phyloP scores from a whole-genome alignment of 352 stramenopile genomes.

The Phytophthora vignae region DNA sequence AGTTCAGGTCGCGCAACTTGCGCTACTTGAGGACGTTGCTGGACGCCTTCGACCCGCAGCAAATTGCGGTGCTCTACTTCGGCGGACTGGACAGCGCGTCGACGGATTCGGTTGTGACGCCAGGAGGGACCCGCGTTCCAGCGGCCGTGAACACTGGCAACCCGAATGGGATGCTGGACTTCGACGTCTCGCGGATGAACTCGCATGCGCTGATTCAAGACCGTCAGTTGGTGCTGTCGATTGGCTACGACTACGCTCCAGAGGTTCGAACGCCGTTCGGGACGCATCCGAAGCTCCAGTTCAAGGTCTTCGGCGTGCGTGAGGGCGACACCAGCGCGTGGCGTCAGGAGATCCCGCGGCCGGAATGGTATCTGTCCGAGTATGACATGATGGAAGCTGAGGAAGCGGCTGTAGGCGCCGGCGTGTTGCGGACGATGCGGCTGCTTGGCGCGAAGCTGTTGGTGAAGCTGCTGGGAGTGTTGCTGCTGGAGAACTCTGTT shows the following conservation, averaged over 20 bases:
- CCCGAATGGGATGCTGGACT: conserved; percentile 68
- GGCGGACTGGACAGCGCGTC: conserved; percentile 36
- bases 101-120: conserved; percentile 29
- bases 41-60: conserved; percentile 81
- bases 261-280: conserved; percentile 37
- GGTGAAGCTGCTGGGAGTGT: conserved; percentile 70
- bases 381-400: conserved; percentile 64
- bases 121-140: conserved; percentile 31
- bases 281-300: conserved; percentile 50
- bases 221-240: conserved; percentile 66
- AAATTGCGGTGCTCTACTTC: conserved; percentile 80
- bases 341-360: conserved; percentile 73
- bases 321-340: conserved; percentile 63
- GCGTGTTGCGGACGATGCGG: conserved; percentile 64
- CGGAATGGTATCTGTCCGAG: conserved; percentile 78
- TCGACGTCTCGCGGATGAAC: conserved; percentile 82
- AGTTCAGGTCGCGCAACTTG: conserved; percentile 75
- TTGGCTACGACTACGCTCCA: conserved; percentile 58
- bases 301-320: conserved; percentile 71
- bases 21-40: conserved; percentile 73
- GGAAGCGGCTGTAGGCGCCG: conserved; percentile 43
- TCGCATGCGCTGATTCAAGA: conserved; percentile 81
- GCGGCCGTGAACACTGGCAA: conserved; percentile 33
- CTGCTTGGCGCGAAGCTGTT: conserved; percentile 75
- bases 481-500: conserved; percentile 80